phyloP scores from a whole-genome alignment of 2,329 filamentous ascomycete species.

The Neonectria coccinea region DNA sequence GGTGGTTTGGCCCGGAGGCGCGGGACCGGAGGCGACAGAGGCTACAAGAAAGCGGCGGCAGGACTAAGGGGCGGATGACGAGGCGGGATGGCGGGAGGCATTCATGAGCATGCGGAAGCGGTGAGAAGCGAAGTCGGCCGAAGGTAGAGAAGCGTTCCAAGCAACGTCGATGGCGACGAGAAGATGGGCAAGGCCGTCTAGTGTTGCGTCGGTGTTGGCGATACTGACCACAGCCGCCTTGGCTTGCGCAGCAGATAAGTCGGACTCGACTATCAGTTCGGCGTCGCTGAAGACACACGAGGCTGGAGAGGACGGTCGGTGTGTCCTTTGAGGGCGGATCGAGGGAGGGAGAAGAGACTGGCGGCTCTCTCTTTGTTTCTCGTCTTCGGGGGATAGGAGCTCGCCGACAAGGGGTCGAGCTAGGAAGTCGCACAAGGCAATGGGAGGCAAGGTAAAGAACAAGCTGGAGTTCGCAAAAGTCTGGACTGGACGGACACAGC shows the following conservation, averaged over 20 bases:
- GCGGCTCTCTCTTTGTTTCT: conserved; percentile 31
- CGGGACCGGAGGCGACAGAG: conserved; percentile 40
- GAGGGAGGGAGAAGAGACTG: conserved; percentile 32
- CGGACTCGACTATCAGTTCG: conserved; percentile 17
- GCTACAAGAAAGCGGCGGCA: conserved; percentile 40
- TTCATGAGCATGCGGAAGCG: conserved; percentile 45
- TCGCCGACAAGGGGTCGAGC: conserved; percentile 43
- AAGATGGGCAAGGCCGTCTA: conserved; percentile 14
- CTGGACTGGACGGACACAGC: conserved; percentile 38
- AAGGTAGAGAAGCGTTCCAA: conserved; percentile 17
- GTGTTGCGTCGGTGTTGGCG: conserved; percentile 7
- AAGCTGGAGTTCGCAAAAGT: conserved; percentile 32
- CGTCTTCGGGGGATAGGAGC: conserved; percentile 30
- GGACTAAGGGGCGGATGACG: conserved; percentile 37
- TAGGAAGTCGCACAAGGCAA: conserved; percentile 39
- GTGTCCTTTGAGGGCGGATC: conserved; percentile 20
- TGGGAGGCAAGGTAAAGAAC: conserved; percentile 33
- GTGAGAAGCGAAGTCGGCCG: conserved; percentile 37
- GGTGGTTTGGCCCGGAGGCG: conserved; percentile 42
- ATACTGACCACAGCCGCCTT: conserved; percentile 19
- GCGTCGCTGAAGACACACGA: conserved; percentile 18
- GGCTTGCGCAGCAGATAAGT: conserved; percentile 19
- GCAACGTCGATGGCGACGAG: conserved; percentile 23
- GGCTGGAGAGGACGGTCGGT: conserved; percentile 7
- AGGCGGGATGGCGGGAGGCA: conserved; percentile 43